These are phyloP conservation scores for Sechiopsis laciniata DNA, from an alignment of 306 rosid genomes.

Conservation along the genomic window DNA sequence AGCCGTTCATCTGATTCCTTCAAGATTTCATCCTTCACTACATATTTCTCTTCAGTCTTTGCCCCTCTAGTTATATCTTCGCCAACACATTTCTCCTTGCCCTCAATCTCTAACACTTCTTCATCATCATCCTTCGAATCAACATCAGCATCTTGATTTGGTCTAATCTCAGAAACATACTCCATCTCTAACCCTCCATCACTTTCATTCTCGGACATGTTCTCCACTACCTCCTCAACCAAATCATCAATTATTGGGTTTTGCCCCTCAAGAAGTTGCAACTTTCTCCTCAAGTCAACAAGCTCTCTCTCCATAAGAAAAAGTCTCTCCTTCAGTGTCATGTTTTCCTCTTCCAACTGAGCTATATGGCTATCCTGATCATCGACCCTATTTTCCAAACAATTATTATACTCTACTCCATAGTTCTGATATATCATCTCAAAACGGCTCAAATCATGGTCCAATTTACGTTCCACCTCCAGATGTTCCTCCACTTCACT, in stretches of 20 bases:
- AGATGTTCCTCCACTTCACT: slow-evolving; percentile 86
- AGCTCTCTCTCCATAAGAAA: slow-evolving; percentile 82
- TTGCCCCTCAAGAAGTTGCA: slow-evolving; percentile 50
- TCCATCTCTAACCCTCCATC: slow-evolving; percentile 36
- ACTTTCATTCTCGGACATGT: slow-evolving; percentile 46
- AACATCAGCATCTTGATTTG: slow-evolving; percentile 24
- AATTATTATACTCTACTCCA: slow-evolving; percentile 69
- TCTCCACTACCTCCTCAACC: slow-evolving; percentile 40
- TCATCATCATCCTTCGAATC: slow-evolving; percentile 22
- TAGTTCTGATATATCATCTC: slow-evolving; percentile 86
- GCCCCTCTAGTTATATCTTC: neutral
- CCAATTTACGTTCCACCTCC: slow-evolving; percentile 87
- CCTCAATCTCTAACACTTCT: slow-evolving; percentile 13
- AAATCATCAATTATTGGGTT: slow-evolving; percentile 25
- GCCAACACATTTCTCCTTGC: neutral
- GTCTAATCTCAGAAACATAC: slow-evolving; percentile 44
- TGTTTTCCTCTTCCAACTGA: slow-evolving; percentile 86
- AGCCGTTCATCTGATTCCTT: slow-evolving; percentile 1
- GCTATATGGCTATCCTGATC: slow-evolving; percentile 93
- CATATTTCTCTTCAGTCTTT: neutral
- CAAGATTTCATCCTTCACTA: slow-evolving; percentile 7
- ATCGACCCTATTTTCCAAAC: slow-evolving; percentile 76
- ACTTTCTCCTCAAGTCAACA: slow-evolving; percentile 66
- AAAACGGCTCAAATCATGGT: slow-evolving; percentile 84
- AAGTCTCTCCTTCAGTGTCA: slow-evolving; percentile 81